A percentile compares a stretch with the other conserved stretches of the same genome.
Evolutionary conservation across 148 eudicot genomes (phyloP).

Genomic region (Fagopyrum tataricum): DNA sequence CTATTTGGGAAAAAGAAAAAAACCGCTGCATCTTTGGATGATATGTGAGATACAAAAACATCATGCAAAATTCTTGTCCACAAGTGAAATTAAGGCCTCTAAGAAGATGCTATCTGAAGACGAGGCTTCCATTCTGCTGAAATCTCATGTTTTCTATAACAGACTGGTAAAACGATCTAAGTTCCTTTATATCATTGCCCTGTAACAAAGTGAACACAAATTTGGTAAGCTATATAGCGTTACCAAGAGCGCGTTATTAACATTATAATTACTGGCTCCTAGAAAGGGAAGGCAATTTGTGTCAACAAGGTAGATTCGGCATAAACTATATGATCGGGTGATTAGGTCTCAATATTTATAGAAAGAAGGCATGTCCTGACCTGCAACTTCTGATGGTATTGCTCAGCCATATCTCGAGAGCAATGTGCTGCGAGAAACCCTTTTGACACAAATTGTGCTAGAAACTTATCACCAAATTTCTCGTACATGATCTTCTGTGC

Average conservation of each 20-base stretch:
- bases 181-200: constrained; percentile 72
- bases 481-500: constrained; percentile 98
- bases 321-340: not conserved
- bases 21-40: constrained; percentile 17
- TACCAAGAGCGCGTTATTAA: not conserved
- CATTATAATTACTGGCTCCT: not conserved
- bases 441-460: constrained; percentile 58
- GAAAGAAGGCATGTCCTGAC: constrained; percentile 23
- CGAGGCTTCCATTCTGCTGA: constrained; percentile 88
- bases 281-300: not conserved
- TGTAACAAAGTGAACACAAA: constrained; percentile 19
- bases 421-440: constrained; percentile 62
- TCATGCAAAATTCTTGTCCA: constrained; percentile 1
- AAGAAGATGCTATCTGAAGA: constrained; percentile 73
- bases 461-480: constrained; percentile 77
- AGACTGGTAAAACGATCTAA: constrained; percentile 71
- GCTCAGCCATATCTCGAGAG: constrained; percentile 79
- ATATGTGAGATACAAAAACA: constrained; percentile 5
- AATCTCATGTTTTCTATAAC: constrained; percentile 67
- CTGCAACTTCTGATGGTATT: constrained; percentile 88
- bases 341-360: not conserved
- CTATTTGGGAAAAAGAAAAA: constrained; percentile 32
- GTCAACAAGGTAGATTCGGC: not conserved
- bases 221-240: constrained; percentile 7
- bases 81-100: constrained; percentile 2